These are phyloP conservation scores for Cornus kousa DNA, from an alignment of 148 eudicot species.

Conservation along the genomic window DNA sequence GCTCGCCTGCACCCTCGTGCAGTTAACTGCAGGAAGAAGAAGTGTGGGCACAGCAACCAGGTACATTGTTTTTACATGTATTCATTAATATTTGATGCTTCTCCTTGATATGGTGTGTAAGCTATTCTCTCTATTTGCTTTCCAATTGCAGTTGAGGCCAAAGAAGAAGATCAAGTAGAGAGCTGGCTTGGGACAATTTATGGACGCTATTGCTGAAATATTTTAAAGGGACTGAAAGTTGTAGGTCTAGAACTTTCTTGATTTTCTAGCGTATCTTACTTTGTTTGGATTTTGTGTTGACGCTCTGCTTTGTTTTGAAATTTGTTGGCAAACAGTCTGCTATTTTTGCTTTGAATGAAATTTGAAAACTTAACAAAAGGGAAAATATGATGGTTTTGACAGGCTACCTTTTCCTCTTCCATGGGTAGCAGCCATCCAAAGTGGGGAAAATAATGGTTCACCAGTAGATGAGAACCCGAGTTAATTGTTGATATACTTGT, in stretches of 20 bases:
- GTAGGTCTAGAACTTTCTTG: not conserved
- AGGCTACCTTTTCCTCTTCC: no score
- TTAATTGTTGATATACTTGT: no score
- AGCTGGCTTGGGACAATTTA: not conserved
- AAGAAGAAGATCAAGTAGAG: constrained; percentile 53
- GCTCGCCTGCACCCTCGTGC: constrained; percentile 53
- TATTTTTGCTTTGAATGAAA: no score
- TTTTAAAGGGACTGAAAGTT: not conserved
- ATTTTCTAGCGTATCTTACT: not conserved
- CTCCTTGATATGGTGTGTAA: not conserved
- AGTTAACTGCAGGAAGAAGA: constrained; percentile 48
- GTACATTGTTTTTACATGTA: constrained; percentile 3
- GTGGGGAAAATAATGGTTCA: no score
- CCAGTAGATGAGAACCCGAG: no score
- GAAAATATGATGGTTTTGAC: no score
- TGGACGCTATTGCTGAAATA: not conserved
- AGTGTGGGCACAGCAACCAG: constrained; percentile 56
- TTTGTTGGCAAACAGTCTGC: no score
- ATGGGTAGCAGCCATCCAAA: no score
- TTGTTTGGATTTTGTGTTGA: not conserved
- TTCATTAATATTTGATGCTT: not conserved
- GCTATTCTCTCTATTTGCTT: not conserved
- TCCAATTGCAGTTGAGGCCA: constrained; percentile 41
- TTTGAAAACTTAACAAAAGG: no score
- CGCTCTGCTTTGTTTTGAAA: not conserved